Conservation (phyloP, 768 basidiomycete genomes). For the Cystobasidium ongulense region DNA sequence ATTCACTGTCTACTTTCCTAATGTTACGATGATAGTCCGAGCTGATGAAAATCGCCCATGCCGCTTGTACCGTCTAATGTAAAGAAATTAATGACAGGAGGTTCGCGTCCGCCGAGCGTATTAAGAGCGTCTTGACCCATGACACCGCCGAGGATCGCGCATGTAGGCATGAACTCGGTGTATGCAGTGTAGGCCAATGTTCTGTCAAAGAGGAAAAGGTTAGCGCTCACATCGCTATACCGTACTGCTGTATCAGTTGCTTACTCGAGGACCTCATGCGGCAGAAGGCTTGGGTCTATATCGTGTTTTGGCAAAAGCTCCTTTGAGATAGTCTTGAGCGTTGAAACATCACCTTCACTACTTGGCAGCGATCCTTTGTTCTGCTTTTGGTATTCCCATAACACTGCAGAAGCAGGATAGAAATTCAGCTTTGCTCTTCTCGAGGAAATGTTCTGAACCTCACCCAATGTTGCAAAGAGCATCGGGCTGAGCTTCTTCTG, state of each 20-base stretch:
- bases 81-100: conserved; percentile 69
- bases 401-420: conserved; percentile 49
- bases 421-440: conserved; percentile 43
- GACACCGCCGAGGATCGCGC: conserved; percentile 90
- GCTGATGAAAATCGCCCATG: conserved; percentile 18
- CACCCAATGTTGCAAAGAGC: conserved; percentile 66
- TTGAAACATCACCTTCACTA: conserved; percentile 36
- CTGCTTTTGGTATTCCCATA: conserved; percentile 40
- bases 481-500: conserved; percentile 53
- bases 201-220: conserved; percentile 48
- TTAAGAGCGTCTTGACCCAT: conserved; percentile 91
- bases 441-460: conserved; percentile 29
- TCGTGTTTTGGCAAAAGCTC: conserved; percentile 26
- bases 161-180: conserved; percentile 83
- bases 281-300: conserved; percentile 44
- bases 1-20: neutral
- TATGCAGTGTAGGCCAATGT: conserved; percentile 60
- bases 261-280: conserved; percentile 60
- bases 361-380: conserved; percentile 15
- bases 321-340: conserved; percentile 13
- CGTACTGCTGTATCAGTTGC: conserved; percentile 28
- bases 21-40: neutral
- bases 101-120: conserved; percentile 77
- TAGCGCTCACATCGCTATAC: neutral
- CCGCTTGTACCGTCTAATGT: conserved; percentile 23